A percentile compares a stretch with the other conserved stretches of the same genome.
Conservation (phyloP, 345 rosid species). For the Melaleuca alternifolia region DNA sequence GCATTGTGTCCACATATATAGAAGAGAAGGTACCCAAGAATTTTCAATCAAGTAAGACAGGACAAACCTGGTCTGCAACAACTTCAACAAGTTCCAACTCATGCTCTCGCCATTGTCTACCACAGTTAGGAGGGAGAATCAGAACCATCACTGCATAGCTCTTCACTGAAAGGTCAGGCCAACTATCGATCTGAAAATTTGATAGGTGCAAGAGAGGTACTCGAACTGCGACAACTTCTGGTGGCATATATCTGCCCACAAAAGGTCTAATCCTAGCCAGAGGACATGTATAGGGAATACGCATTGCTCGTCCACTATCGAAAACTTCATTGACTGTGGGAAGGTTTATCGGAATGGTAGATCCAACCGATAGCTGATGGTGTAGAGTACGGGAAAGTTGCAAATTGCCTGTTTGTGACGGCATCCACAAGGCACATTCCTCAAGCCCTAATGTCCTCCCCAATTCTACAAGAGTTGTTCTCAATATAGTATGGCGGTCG, state of each 20-base stretch:
- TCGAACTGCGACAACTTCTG: slow-evolving; percentile 89
- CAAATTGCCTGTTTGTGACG: slow-evolving; percentile 53
- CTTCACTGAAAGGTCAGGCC: slow-evolving; percentile 76
- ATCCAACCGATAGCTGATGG: slow-evolving; percentile 54
- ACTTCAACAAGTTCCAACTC: slow-evolving; percentile 93
- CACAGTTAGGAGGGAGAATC: slow-evolving; percentile 75
- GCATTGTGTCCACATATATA: not conserved
- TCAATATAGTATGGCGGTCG: slow-evolving; percentile 71
- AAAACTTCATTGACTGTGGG: slow-evolving; percentile 56
- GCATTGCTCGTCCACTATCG: slow-evolving; percentile 52
- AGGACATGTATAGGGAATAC: slow-evolving; percentile 62
- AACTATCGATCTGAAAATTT: slow-evolving; percentile 72
- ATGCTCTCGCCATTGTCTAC: slow-evolving; percentile 84
- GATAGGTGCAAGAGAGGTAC: slow-evolving; percentile 82
- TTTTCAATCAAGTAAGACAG: not conserved
- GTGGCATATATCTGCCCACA: slow-evolving; percentile 48
- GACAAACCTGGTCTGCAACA: slow-evolving; percentile 84
- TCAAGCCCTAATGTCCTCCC: slow-evolving; percentile 74
- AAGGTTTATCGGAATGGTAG: slow-evolving; percentile 47
- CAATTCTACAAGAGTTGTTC: slow-evolving; percentile 86
- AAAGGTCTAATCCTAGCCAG: slow-evolving; percentile 66
- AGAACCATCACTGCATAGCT: slow-evolving; percentile 85
- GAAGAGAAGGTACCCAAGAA: not conserved
- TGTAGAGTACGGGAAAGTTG: slow-evolving; percentile 71
- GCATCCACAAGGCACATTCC: slow-evolving; percentile 98